A percentile compares a stretch with the other conserved stretches of the same genome.
These are phyloP conservation scores for Polyplosphaeria fusca DNA, from an alignment of 495 filamentous ascomycete genomes.

Conservation along the genomic window DNA sequence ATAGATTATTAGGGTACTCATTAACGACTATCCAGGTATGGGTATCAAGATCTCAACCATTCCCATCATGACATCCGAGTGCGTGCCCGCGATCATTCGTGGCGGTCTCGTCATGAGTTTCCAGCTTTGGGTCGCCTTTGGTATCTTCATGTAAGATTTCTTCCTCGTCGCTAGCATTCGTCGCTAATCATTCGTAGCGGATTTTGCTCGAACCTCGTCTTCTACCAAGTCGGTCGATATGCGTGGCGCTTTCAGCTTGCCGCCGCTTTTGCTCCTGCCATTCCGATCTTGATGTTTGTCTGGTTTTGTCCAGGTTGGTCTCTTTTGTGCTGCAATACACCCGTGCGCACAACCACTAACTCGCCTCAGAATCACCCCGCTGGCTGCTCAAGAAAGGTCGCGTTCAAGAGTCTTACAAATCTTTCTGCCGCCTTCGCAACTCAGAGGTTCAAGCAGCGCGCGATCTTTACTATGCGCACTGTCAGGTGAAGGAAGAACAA, in stretches of 20 bases:
- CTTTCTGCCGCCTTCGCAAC: conserved; percentile 14
- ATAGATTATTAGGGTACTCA: not conserved
- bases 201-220: conserved; percentile 15
- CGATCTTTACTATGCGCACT: conserved; percentile 24
- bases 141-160: conserved; percentile 14
- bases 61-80: conserved; percentile 15
- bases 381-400: conserved; percentile 25
- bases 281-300: conserved; percentile 9
- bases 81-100: conserved; percentile 7
- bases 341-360: not conserved
- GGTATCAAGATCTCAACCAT: conserved; percentile 18
- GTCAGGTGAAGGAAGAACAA: conserved; percentile 13
- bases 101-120: conserved; percentile 20
- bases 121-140: conserved; percentile 20
- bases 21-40: conserved; percentile 2
- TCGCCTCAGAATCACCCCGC: conserved; percentile 12
- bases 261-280: conserved; percentile 19
- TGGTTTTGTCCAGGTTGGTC: conserved; percentile 4
- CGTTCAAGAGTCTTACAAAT: conserved; percentile 9
- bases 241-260: conserved; percentile 19
- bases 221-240: conserved; percentile 1
- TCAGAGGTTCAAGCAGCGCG: conserved; percentile 13
- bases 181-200: not conserved
- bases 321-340: not conserved
- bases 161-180: not conserved